These are phyloP conservation scores for Melanomma pulvis-pyrius DNA, from an alignment of 495 filamentous ascomycete genomes.

Conservation along the genomic window DNA sequence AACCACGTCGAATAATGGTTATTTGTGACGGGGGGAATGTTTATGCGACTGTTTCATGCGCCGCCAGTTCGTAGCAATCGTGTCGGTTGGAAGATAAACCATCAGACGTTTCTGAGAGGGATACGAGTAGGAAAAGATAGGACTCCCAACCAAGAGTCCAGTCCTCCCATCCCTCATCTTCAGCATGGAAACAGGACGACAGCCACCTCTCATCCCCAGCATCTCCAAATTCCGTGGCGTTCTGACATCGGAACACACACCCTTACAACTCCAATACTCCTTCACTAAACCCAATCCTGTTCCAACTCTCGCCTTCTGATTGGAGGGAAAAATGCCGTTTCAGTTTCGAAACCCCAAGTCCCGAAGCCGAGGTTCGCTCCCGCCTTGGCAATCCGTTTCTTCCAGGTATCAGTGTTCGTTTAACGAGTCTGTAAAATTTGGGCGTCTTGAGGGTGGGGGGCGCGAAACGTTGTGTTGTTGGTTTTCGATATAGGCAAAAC, in stretches of 20 bases:
- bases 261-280: neutral
- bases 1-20: neutral
- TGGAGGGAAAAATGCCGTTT: slow-evolving; percentile 1
- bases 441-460: no score
- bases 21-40: slow-evolving; percentile 1
- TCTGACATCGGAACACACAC: neutral
- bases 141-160: no score
- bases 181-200: neutral
- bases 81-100: neutral
- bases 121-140: no score
- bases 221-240: neutral
- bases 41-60: neutral
- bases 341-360: neutral
- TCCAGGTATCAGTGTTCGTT: neutral
- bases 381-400: neutral
- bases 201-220: neutral
- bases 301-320: neutral
- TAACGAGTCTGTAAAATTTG: no score
- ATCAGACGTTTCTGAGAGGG: no score
- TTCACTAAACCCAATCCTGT: neutral
- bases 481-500: neutral
- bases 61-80: neutral
- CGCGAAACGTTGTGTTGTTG: neutral
- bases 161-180: neutral
- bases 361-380: neutral